Evolutionary conservation across 768 basidiomycete genomes (phyloP), one percentile per base, ranked within the genome.

Genomic region (Russula compacta): DNA sequence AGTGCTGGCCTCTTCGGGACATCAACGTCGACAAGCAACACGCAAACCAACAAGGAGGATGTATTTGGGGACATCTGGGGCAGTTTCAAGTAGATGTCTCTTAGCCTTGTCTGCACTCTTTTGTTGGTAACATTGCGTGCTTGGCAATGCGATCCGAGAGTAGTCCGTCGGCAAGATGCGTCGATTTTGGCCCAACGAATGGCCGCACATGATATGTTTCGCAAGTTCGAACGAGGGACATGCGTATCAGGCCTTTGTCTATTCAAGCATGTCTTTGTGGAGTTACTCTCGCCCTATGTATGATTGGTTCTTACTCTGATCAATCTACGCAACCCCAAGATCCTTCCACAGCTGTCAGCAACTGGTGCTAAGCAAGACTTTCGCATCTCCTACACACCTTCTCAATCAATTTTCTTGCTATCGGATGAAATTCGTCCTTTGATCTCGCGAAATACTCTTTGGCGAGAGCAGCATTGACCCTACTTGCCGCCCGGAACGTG

Each of bases 51-150:
- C 76, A 86, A 81, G 72, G 89, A 90, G 63, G 89, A 92, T 67
- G 83, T 76, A 7, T 92, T 92, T 69, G 88, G 86, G 7, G 88
- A 92, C 72, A 71, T 92, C 52, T 92, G 90, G 90, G 87, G 88
- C 52, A 82, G 84, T 42, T 89, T 89, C 72, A 90, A 90, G 77
- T 91, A 77, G 68, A 59, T 50, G 2, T 21, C 40, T 2, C 39
- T 11, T 24, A 17, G 15, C 42, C 14, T 14, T 61, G 17, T 49
- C 38, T 35, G 9, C 40, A 42, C 46, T 32, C n/a, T 29, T 17
- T 39, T 33, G 14, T 51, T 53, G 40, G n/a, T 43, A 19, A 59
- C 35, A 19, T 46, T 17, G 29, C 14, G 15, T 29, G 42, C 21
- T 50, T 14, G 17, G 42, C 6, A 61, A 36, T 32, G 15, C n/a